phyloP scores from a whole-genome alignment of 495 filamentous ascomycete genomes.

The Lentithecium fluviatile region DNA sequence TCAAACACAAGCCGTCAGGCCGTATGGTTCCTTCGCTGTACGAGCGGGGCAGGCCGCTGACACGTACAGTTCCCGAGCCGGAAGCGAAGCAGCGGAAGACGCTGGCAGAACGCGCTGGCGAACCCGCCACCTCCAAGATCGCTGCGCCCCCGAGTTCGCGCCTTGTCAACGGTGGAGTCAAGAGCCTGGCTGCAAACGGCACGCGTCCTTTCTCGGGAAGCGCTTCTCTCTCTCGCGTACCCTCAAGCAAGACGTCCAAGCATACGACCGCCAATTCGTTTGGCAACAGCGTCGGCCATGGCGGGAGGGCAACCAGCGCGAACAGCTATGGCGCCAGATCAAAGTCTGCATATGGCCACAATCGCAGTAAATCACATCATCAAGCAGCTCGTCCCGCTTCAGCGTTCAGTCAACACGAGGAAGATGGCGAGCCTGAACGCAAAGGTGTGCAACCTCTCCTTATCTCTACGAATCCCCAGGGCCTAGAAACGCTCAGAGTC shows the following conservation, averaged over 20 bases:
- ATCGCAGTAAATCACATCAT: constrained; percentile 26
- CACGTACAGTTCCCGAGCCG: constrained; percentile 32
- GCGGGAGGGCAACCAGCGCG: constrained; percentile 6
- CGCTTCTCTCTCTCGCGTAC: constrained; percentile 27
- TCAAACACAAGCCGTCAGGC: constrained; percentile 26
- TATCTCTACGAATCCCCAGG: constrained; percentile 17
- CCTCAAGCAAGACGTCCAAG: constrained; percentile 12
- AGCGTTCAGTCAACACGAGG: constrained; percentile 18
- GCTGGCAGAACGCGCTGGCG: constrained; percentile 30
- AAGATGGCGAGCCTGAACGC: constrained; percentile 12
- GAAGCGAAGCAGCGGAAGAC: constrained; percentile 35
- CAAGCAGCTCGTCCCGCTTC: constrained; percentile 15
- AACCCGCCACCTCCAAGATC: constrained; percentile 19
- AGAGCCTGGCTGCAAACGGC: constrained; percentile 11
- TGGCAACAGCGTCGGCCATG: constrained; percentile 15
- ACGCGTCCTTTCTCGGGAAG: constrained; percentile 9
- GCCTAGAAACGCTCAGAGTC: neutral
- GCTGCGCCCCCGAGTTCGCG: constrained; percentile 24
- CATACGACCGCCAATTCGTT: constrained; percentile 24
- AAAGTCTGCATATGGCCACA: constrained; percentile 22
- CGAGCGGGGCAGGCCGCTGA: neutral
- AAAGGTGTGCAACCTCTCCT: constrained; percentile 25
- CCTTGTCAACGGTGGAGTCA: constrained; percentile 24
- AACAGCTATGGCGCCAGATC: constrained; percentile 5
- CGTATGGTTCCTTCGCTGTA: constrained; percentile 1